Evolutionary conservation across 352 stramenopile species (phyloP).

Genomic region (Hyaloperonospora arabidopsidis): DNA sequence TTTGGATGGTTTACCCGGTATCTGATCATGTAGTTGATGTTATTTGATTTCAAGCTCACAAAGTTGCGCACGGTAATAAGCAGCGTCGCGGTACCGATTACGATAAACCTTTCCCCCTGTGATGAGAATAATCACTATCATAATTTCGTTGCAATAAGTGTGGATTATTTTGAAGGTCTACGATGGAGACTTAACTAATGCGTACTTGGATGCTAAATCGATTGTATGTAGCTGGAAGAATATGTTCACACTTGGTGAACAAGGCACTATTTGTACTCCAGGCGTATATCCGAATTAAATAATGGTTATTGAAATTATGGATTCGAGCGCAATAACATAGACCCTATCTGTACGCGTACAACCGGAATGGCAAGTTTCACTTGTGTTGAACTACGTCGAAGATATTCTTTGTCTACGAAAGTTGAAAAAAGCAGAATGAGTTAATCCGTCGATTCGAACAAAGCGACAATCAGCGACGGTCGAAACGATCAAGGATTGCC

Average conservation of each 20-base stretch:
- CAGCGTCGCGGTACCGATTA: constrained; percentile 5
- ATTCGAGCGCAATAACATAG: background rate
- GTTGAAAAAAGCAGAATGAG: background rate
- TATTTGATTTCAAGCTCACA: constrained; percentile 1
- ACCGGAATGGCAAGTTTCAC: background rate
- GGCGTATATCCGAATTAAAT: background rate
- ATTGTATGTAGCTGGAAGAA: background rate
- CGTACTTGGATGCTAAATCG: background rate
- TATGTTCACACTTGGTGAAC: background rate
- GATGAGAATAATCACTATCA: background rate
- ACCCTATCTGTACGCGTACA: background rate
- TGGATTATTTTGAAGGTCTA: background rate
- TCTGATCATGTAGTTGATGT: constrained; percentile 8
- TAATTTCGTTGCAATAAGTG: background rate
- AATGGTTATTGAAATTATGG: no score
- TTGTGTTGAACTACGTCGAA: background rate
- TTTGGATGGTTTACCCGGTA: constrained; percentile 11
- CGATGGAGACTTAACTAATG: constrained; percentile 1
- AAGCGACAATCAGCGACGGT: background rate
- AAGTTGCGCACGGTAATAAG: constrained; percentile 10
- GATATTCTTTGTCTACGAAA: background rate
- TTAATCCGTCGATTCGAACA: background rate
- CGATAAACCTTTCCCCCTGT: background rate
- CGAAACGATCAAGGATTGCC: background rate
- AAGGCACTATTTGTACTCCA: background rate